These are phyloP conservation scores for Melanopsichium pennsylvanicum DNA, from an alignment of 1,284 basidiomycete species.

Conservation along the genomic window DNA sequence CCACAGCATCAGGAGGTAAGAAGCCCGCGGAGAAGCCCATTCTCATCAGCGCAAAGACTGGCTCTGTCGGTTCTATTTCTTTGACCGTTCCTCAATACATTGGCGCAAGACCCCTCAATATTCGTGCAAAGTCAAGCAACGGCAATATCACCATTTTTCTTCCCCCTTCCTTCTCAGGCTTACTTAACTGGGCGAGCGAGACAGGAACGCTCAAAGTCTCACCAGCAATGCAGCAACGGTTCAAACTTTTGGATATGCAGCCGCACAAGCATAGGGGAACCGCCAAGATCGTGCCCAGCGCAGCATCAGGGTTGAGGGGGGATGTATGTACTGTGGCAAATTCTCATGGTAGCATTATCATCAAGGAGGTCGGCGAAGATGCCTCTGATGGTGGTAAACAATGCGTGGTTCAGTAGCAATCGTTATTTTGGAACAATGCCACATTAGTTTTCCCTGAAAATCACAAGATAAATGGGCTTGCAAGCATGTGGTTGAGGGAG, in stretches of 20 bases:
- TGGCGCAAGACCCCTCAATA: conserved; percentile 44
- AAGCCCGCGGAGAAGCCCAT: conserved; percentile 25
- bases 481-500: no score
- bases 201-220: conserved; percentile 51
- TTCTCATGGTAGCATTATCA: conserved; percentile 33
- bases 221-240: conserved; percentile 27
- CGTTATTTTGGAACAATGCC: no score
- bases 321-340: conserved; percentile 43
- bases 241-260: conserved; percentile 33
- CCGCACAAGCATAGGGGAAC: conserved; percentile 51
- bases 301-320: conserved; percentile 38
- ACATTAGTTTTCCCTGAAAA: no score
- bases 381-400: neutral
- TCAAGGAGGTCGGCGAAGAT: conserved; percentile 29
- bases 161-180: conserved; percentile 50
- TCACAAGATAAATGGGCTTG: no score
- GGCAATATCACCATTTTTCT: conserved; percentile 50
- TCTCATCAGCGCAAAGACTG: conserved; percentile 33
- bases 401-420: conserved; percentile 26
- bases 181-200: conserved; percentile 53
- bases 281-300: conserved; percentile 40
- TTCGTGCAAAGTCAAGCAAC: conserved; percentile 36
- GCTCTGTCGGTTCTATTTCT: conserved; percentile 20
- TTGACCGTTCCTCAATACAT: conserved; percentile 44
- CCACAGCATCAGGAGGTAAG: neutral